Conservation (phyloP, 768 basidiomycete species). For the Phaeotremella skinneri region DNA sequence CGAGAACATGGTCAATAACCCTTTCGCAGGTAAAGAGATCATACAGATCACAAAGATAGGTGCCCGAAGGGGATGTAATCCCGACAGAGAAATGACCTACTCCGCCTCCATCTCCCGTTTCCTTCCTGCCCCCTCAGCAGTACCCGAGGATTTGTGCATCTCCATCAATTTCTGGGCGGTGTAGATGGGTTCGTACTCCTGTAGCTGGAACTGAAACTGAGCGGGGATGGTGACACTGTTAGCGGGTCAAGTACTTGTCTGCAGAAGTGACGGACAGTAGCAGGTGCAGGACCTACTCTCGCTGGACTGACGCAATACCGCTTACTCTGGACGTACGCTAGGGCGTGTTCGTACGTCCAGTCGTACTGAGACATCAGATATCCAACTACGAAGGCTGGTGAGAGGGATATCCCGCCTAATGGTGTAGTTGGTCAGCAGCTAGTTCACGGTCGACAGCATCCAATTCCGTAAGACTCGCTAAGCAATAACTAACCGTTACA, state of each 20-base stretch:
- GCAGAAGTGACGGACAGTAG: background rate
- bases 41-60: background rate
- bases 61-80: background rate
- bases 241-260: background rate
- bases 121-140: background rate
- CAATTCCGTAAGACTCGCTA: background rate
- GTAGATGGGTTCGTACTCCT: conserved; percentile 44
- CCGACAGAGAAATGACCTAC: background rate
- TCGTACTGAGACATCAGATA: conserved; percentile 49
- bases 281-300: conserved; percentile 34
- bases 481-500: conserved; percentile 42
- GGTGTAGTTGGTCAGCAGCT: background rate
- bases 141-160: background rate
- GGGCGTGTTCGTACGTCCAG: conserved; percentile 39
- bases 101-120: background rate
- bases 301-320: conserved; percentile 50
- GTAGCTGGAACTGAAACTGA: conserved; percentile 40
- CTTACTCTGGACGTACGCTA: conserved; percentile 45
- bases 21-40: background rate
- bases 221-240: background rate
- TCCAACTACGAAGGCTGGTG: conserved; percentile 49
- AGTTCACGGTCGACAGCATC: background rate
- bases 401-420: conserved; percentile 50
- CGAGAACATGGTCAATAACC: too few relatives aligned
- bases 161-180: conserved; percentile 35